A percentile compares a stretch with the other conserved stretches of the same genome.
phyloP scores from a whole-genome alignment of 176 grass and related monocot genomes.

The Puya raimondii region DNA sequence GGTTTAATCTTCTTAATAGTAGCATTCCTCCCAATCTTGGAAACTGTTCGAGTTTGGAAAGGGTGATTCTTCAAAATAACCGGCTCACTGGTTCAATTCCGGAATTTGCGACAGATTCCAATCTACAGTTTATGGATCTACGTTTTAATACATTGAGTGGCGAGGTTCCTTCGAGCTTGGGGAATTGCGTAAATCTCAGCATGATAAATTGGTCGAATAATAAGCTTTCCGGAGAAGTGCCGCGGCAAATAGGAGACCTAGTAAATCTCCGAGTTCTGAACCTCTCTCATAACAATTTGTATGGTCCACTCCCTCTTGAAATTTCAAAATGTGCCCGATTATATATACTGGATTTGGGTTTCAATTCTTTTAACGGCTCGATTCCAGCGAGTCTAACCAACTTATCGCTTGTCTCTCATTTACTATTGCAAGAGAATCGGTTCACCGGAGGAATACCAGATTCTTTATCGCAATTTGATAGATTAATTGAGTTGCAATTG shows the following conservation, averaged over 20 bases:
- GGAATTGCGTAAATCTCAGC: conserved; percentile 38
- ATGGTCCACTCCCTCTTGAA: conserved; percentile 39
- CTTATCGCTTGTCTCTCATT: conserved; percentile 30
- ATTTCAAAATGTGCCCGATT: conserved; percentile 53
- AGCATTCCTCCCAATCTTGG: conserved; percentile 46
- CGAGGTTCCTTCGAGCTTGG: conserved; percentile 38
- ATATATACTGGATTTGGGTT: conserved; percentile 56
- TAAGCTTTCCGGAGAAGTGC: conserved; percentile 39
- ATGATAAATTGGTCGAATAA: conserved; percentile 51
- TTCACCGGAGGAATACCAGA: conserved; percentile 53
- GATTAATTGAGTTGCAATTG: conserved; percentile 58
- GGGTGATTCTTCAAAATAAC: conserved; percentile 46
- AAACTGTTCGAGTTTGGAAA: conserved; percentile 39
- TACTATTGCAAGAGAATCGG: conserved; percentile 56
- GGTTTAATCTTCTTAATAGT: conserved; percentile 51
- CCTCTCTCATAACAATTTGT: conserved; percentile 51
- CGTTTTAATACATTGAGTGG: conserved; percentile 46
- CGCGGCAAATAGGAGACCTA: conserved; percentile 41
- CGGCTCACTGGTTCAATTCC: conserved; percentile 41
- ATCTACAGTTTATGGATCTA: conserved; percentile 40
- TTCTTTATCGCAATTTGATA: conserved; percentile 28
- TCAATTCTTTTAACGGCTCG: conserved; percentile 59
- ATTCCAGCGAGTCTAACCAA: conserved; percentile 35
- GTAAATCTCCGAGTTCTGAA: conserved; percentile 29
- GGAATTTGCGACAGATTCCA: conserved; percentile 23